These are phyloP conservation scores for Mycena metata DNA, from an alignment of 768 basidiomycete species.

Conservation along the genomic window DNA sequence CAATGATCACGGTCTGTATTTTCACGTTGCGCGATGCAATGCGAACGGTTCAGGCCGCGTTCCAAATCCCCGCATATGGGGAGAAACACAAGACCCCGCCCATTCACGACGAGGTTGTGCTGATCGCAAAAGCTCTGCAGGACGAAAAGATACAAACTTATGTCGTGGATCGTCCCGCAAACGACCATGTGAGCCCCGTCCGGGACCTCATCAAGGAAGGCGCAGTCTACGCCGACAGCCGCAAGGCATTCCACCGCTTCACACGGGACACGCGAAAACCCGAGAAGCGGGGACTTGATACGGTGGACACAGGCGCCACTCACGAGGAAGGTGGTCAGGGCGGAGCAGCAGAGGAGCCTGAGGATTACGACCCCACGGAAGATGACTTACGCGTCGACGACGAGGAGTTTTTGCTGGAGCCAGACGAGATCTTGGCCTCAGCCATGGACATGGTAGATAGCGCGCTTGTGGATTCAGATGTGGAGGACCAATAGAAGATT, in stretches of 20 bases:
- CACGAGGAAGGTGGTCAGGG: not conserved
- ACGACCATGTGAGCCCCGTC: slow-evolving; percentile 1
- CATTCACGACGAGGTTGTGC: not conserved
- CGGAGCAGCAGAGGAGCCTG: not conserved
- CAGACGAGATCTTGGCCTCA: not conserved
- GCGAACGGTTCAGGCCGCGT: too few species aligned
- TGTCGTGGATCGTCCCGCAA: too few species aligned
- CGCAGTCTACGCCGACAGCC: slow-evolving; percentile 21
- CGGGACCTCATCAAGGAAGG: slow-evolving; percentile 32
- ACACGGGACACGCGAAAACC: too few species aligned
- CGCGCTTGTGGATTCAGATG: not conserved
- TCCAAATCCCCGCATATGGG: too few species aligned
- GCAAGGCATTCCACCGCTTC: too few species aligned
- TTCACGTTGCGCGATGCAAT: too few species aligned
- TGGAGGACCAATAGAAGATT: not conserved
- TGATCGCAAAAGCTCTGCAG: slow-evolving; percentile 5
- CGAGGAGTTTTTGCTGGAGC: slow-evolving; percentile 22
- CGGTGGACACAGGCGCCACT: too few species aligned
- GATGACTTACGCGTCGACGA: slow-evolving; percentile 20
- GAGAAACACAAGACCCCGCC: too few species aligned
- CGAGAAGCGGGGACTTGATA: too few species aligned
- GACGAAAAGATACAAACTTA: slow-evolving; percentile 28
- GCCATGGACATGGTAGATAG: not conserved
- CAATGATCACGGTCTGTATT: too few species aligned
- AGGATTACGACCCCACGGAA: slow-evolving; percentile 3